phyloP scores from a whole-genome alignment of 2,329 filamentous ascomycete genomes.

The Neonectria hederae region DNA sequence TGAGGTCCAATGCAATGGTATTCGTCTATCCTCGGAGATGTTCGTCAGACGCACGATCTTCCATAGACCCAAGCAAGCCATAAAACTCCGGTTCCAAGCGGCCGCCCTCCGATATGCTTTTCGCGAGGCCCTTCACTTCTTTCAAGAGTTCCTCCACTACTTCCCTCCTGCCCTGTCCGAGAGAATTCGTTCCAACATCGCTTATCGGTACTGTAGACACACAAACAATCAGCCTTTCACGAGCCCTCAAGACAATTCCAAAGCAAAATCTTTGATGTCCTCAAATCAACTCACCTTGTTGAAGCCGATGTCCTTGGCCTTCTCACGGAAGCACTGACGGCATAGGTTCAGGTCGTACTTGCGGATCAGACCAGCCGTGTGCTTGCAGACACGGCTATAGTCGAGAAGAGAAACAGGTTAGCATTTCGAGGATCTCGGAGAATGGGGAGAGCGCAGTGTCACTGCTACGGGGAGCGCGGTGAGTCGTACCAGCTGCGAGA shows the following conservation, averaged over 20 bases:
- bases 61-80: constrained; percentile 56
- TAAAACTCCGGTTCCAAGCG: constrained; percentile 58
- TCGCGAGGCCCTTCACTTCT: constrained; percentile 48
- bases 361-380: constrained; percentile 98
- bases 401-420: constrained; percentile 42
- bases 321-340: constrained; percentile 83
- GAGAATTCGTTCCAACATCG: constrained; percentile 41
- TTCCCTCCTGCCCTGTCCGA: constrained; percentile 37
- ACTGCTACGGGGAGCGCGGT: not conserved
- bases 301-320: constrained; percentile 77
- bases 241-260: not conserved
- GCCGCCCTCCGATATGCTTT: constrained; percentile 53
- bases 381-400: constrained; percentile 76
- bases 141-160: constrained; percentile 40
- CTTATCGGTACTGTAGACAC: constrained; percentile 51
- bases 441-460: constrained; percentile 1
- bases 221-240: constrained; percentile 29
- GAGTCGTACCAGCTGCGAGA: constrained; percentile 84
- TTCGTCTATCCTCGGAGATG: constrained; percentile 56
- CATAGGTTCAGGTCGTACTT: constrained; percentile 97
- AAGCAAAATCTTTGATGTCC: not conserved
- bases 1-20: constrained; percentile 52
- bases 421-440: constrained; percentile 28
- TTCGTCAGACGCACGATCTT: constrained; percentile 55
- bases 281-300: constrained; percentile 65